A percentile compares a stretch with the other conserved stretches of the same genome.
These are phyloP conservation scores for Spathaspora girioi DNA, from an alignment of 805 yeast species.

Conservation along the genomic window DNA sequence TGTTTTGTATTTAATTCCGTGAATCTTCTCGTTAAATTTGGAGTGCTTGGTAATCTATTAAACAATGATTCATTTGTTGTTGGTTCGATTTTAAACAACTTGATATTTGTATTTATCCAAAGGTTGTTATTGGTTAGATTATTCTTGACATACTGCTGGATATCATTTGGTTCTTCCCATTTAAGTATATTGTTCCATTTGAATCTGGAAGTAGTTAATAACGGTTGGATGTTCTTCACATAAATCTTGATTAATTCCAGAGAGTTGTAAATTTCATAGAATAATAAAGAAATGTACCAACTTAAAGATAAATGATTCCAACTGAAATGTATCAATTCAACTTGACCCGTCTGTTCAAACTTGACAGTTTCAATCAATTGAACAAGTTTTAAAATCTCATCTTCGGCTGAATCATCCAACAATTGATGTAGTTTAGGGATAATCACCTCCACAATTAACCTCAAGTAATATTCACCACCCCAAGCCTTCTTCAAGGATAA, in stretches of 20 bases:
- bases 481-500: slow-evolving; percentile 49
- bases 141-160: slow-evolving; percentile 21
- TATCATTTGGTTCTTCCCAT: neutral
- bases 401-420: neutral
- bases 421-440: slow-evolving; percentile 20
- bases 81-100: slow-evolving; percentile 44
- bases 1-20: slow-evolving; percentile 35
- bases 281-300: slow-evolving; percentile 69
- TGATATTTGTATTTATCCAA: slow-evolving; percentile 51
- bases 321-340: slow-evolving; percentile 41
- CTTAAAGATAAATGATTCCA: slow-evolving; percentile 69
- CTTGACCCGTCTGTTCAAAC: slow-evolving; percentile 16
- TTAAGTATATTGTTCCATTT: neutral
- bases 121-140: slow-evolving; percentile 38
- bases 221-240: slow-evolving; percentile 18
- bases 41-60: slow-evolving; percentile 19
- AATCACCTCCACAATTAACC: slow-evolving; percentile 36
- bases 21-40: slow-evolving; percentile 44
- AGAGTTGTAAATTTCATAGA: slow-evolving; percentile 51
- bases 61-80: slow-evolving; percentile 13
- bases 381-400: slow-evolving; percentile 23
- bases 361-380: slow-evolving; percentile 39
- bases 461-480: slow-evolving; percentile 54
- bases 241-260: slow-evolving; percentile 15
- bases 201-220: neutral